phyloP scores from a whole-genome alignment of 768 basidiomycete species.

The Amanita muscaria region DNA sequence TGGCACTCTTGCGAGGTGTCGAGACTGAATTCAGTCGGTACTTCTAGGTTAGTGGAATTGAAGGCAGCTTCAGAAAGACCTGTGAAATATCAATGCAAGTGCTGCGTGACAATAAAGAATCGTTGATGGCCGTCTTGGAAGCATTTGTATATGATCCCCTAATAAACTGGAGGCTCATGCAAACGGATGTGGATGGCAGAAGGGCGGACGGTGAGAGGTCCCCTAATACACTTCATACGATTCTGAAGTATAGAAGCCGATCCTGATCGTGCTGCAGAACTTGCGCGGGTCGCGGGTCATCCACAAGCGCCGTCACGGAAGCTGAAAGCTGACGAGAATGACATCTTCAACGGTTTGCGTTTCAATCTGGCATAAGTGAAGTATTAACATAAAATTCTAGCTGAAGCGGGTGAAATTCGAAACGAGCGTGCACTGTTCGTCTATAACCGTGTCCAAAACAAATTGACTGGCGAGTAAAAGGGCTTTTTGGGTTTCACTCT shows the following conservation, averaged over 20 bases:
- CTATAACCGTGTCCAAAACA: conserved; percentile 91
- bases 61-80: conserved; percentile 91
- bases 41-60: conserved; percentile 86
- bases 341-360: conserved; percentile 78
- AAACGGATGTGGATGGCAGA: conserved; percentile 67
- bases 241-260: conserved; percentile 31
- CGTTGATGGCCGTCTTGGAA: conserved; percentile 97
- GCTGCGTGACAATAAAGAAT: conserved; percentile 93
- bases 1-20: neutral
- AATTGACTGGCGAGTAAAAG: conserved; percentile 67
- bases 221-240: conserved; percentile 14
- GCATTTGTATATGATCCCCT: conserved; percentile 98
- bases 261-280: conserved; percentile 50
- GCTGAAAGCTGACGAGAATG: conserved; percentile 85
- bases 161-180: conserved; percentile 94
- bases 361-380: conserved; percentile 1
- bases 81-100: conserved; percentile 99
- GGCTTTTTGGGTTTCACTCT: no score
- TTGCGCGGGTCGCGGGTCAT: conserved; percentile 59
- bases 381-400: conserved; percentile 42
- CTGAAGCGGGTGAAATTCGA: conserved; percentile 76
- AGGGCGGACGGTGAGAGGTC: conserved; percentile 50
- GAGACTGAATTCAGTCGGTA: conserved; percentile 8
- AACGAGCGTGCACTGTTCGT: conserved; percentile 88
- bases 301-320: conserved; percentile 77